Evolutionary conservation across 2,329 filamentous ascomycete genomes (phyloP).

Genomic region (Hypoxylon sp.): DNA sequence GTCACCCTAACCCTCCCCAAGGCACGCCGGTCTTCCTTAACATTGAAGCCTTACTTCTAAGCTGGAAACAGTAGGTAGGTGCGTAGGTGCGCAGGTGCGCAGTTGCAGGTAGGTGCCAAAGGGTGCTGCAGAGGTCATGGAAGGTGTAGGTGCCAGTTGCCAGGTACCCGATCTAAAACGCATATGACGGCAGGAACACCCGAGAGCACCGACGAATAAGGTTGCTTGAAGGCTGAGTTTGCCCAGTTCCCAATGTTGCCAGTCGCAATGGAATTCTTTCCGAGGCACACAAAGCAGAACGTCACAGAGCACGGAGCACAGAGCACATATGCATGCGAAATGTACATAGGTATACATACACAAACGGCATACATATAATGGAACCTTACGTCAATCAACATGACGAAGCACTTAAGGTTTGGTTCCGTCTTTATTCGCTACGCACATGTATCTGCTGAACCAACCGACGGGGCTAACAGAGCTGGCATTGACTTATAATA

Average conservation of each 20-base stretch:
- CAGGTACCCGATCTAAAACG: slow-evolving; percentile 43
- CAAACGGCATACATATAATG: slow-evolving; percentile 22
- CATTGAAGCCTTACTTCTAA: slow-evolving; percentile 32
- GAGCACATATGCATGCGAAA: slow-evolving; percentile 4
- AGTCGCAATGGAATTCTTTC: slow-evolving; percentile 40
- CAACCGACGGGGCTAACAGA: slow-evolving; percentile 8
- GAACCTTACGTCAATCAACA: slow-evolving; percentile 44
- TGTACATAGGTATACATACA: slow-evolving; percentile 16
- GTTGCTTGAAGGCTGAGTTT: slow-evolving; percentile 40
- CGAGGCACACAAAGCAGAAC: slow-evolving; percentile 28
- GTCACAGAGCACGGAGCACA: background rate
- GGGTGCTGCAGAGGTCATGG: slow-evolving; percentile 1
- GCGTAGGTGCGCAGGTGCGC: slow-evolving; percentile 3
- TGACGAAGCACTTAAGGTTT: slow-evolving; percentile 34
- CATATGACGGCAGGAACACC: slow-evolving; percentile 43
- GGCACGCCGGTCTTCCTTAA: slow-evolving; percentile 3
- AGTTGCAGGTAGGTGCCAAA: background rate
- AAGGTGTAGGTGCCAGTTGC: slow-evolving; percentile 30
- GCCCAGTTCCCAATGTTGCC: slow-evolving; percentile 30
- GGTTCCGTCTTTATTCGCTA: slow-evolving; percentile 29
- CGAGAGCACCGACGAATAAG: slow-evolving; percentile 39
- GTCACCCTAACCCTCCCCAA: slow-evolving; percentile 34
- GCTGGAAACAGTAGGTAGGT: slow-evolving; percentile 34
- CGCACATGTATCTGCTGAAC: slow-evolving; percentile 9
- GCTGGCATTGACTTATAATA: slow-evolving; percentile 1